Conservation (phyloP, 495 filamentous ascomycete genomes). For the Eremomyces bilateralis region DNA sequence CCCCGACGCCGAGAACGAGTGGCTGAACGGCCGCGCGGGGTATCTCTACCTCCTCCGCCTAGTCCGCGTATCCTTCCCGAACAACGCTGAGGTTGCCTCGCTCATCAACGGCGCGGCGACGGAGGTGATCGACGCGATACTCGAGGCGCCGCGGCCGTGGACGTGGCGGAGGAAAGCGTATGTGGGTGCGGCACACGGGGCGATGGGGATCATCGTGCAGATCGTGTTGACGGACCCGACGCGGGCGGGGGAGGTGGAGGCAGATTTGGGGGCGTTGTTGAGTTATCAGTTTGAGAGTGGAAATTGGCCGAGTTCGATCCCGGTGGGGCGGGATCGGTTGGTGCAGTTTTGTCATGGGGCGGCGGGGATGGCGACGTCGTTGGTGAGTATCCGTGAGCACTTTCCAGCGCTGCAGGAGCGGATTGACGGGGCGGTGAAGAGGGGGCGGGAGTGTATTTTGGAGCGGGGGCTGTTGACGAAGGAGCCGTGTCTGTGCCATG, state of each 20-base stretch:
- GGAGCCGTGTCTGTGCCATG: constrained; percentile 42
- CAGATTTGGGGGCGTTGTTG: constrained; percentile 24
- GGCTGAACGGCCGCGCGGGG: constrained; percentile 38
- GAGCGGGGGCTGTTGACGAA: constrained; percentile 34
- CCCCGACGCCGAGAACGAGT: constrained; percentile 23
- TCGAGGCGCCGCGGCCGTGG: constrained; percentile 27
- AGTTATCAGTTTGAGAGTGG: constrained; percentile 23
- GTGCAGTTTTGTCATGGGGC: constrained; percentile 50
- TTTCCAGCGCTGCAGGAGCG: constrained; percentile 25
- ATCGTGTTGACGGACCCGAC: constrained; percentile 29
- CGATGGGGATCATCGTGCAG: constrained; percentile 39
- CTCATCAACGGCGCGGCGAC: constrained; percentile 19
- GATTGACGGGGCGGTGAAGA: constrained; percentile 26
- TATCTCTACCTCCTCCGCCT: constrained; percentile 36
- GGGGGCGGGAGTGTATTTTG: constrained; percentile 26
- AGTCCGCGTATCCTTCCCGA: constrained; percentile 18
- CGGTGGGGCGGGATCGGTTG: constrained; percentile 23
- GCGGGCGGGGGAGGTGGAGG: constrained; percentile 21
- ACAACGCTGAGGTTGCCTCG: constrained; percentile 14
- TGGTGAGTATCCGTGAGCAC: constrained; percentile 24
- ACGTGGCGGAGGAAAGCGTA: constrained; percentile 35
- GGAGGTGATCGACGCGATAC: constrained; percentile 23
- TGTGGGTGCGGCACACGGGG: constrained; percentile 38
- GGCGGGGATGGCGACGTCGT: constrained; percentile 34
- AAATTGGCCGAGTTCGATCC: constrained; percentile 22